phyloP scores from a whole-genome alignment of 2,329 filamentous ascomycete species.

The Chrysoporthe deuterocubensis region DNA sequence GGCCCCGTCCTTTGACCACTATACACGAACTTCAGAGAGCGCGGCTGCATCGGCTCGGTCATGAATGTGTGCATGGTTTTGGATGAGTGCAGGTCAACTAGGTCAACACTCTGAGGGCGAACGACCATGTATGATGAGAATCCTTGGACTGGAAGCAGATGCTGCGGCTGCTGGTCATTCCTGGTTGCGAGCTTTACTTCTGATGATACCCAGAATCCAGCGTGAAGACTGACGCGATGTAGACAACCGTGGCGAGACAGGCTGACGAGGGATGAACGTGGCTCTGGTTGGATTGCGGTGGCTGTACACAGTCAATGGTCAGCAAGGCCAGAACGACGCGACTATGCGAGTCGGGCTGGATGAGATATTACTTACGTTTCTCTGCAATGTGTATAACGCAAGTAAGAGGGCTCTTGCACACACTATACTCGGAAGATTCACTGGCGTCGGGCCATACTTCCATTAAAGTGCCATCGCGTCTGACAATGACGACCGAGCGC shows the following conservation, averaged over 20 bases:
- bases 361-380: conserved; percentile 43
- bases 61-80: conserved; percentile 64
- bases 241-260: conserved; percentile 56
- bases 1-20: conserved; percentile 54
- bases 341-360: neutral
- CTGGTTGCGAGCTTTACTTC: conserved; percentile 47
- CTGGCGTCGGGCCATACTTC: conserved; percentile 57
- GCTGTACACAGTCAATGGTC: conserved; percentile 21
- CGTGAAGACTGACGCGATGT: conserved; percentile 49
- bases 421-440: conserved; percentile 46
- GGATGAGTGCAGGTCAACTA: conserved; percentile 63
- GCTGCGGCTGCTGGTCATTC: conserved; percentile 52
- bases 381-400: conserved; percentile 52
- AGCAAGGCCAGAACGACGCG: neutral
- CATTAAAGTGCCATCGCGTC: conserved; percentile 65
- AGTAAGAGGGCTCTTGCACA: conserved; percentile 58
- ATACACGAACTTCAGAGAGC: conserved; percentile 64
- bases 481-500: conserved; percentile 63
- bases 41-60: conserved; percentile 61
- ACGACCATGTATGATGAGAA: conserved; percentile 66
- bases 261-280: conserved; percentile 47
- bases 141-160: conserved; percentile 61
- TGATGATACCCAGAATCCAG: conserved; percentile 54
- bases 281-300: conserved; percentile 30
- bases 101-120: conserved; percentile 58